Evolutionary conservation across 2,329 filamentous ascomycete genomes (phyloP).

Genomic region (Fusarium sp.): DNA sequence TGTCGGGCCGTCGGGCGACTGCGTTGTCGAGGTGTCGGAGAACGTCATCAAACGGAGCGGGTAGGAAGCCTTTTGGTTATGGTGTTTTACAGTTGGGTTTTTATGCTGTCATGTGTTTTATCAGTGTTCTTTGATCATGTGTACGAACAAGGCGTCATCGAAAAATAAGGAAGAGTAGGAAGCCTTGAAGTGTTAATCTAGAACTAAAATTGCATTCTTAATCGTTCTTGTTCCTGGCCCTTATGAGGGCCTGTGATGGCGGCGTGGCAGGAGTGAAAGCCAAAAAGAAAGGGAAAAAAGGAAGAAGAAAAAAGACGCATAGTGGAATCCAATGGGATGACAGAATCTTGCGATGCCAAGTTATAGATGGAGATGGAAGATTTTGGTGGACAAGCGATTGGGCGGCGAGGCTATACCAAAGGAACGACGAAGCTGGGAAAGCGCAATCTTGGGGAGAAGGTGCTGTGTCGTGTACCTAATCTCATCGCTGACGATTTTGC

Average conservation of each 20-base stretch:
- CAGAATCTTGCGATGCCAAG: background rate
- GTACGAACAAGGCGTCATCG: too few relatives aligned
- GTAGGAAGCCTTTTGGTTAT: background rate
- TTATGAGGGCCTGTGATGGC: background rate
- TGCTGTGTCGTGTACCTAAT: background rate
- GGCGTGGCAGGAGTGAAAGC: background rate
- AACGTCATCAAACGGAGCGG: background rate
- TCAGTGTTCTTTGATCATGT: too few relatives aligned
- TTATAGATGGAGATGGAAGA: background rate
- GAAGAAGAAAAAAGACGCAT: too few relatives aligned
- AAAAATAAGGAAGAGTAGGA: too few relatives aligned
- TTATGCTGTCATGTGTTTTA: too few relatives aligned
- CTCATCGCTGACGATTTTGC: background rate
- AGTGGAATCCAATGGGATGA: too few relatives aligned
- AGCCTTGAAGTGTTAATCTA: background rate
- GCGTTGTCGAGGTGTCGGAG: background rate
- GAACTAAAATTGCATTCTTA: background rate
- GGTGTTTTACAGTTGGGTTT: too few relatives aligned
- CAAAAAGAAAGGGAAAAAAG: too few relatives aligned
- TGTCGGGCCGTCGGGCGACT: background rate
- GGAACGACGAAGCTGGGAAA: background rate
- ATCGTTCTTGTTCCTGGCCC: background rate
- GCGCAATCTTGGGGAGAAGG: background rate
- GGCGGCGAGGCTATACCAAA: background rate
- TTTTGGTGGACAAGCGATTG: background rate